A percentile compares a stretch with the other conserved stretches of the same genome.
Evolutionary conservation across 2,329 filamentous ascomycete species (phyloP).

Genomic region (Alternaria sp.): DNA sequence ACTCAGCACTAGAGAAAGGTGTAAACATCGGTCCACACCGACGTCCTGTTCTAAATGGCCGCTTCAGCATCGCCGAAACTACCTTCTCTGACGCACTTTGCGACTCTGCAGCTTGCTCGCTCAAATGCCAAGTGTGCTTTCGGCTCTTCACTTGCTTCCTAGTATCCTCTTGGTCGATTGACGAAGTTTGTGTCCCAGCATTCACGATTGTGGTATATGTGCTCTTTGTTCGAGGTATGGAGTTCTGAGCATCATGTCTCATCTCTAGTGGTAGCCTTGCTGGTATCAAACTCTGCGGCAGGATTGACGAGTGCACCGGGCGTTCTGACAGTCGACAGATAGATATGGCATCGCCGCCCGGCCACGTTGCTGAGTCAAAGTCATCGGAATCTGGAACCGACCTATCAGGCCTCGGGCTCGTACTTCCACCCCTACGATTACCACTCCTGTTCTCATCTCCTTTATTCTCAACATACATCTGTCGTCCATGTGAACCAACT

Average conservation of each 20-base stretch:
- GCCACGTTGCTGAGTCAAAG: background rate
- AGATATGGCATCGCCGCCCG: background rate
- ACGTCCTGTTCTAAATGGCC: fast-evolving
- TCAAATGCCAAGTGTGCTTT: background rate
- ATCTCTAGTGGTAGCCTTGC: background rate
- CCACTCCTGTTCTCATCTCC: background rate
- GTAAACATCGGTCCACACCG: background rate
- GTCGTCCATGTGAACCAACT: fast-evolving
- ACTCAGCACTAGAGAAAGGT: background rate
- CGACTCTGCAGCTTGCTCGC: background rate
- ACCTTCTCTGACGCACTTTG: background rate
- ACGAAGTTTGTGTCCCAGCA: background rate
- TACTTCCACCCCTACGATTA: background rate
- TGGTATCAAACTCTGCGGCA: background rate
- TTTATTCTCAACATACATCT: background rate
- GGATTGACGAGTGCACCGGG: background rate
- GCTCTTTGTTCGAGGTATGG: background rate
- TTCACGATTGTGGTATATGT: background rate
- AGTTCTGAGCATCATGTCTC: background rate
- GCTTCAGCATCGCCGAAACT: background rate
- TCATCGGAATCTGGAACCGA: background rate
- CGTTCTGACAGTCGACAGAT: background rate
- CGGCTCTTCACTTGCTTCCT: background rate
- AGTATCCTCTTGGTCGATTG: background rate
- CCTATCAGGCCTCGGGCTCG: background rate